Base-by-base conservation (phyloP, 2,329 filamentous ascomycete species). In the Madurella mycetomatis region DNA sequence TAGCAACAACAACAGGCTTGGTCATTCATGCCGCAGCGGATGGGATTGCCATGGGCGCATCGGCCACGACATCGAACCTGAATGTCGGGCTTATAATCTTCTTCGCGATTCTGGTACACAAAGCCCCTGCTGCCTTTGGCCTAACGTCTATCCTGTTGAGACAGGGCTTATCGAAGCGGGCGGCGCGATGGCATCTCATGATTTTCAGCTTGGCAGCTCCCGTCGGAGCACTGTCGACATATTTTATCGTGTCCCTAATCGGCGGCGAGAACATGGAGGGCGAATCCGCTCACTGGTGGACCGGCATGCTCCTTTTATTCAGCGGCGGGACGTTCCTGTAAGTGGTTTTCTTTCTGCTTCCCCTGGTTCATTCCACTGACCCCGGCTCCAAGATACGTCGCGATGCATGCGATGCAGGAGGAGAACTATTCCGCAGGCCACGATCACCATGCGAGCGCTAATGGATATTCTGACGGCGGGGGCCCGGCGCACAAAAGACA, bases 341-440 rank as follows among this genome's bases (percentile, higher is more conserved):
- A 81, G 88, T 77, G 42, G 34, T 1, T 41, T 1, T 37, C 47
- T 5, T 18, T 31, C 7, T n/a, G 9, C 40, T 51, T 41, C 9
- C 37, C 12, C 25, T 34, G 15, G 2, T 15, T 5, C 9, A 39
- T 5, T 31, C 15, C 11, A 40, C 41, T 52, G 30, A 53, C 13
- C 9, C 2, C 13, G 9, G 18, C 8, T 40, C 44, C 9, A 47
- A 95, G 90, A 64, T 96, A 97, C 66, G 94, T 99, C 42, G 94
- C 94, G 1, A 96, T 97, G 92, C 94, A 99, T 67, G 91, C 92
- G 1, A 96, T 97, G 90, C 89, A 95, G 67, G 92, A 96, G 65
- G 82, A 85, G 18, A 74, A 77, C 49, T 70, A 72, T 9, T 68
- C 72, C 1, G 73, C 79, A 31, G 70, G 73, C 49, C 77, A 84